A percentile compares a stretch with the other conserved stretches of the same genome.
phyloP scores from a whole-genome alignment of 2,329 filamentous ascomycete species.

The Fusarium anthophilum region DNA sequence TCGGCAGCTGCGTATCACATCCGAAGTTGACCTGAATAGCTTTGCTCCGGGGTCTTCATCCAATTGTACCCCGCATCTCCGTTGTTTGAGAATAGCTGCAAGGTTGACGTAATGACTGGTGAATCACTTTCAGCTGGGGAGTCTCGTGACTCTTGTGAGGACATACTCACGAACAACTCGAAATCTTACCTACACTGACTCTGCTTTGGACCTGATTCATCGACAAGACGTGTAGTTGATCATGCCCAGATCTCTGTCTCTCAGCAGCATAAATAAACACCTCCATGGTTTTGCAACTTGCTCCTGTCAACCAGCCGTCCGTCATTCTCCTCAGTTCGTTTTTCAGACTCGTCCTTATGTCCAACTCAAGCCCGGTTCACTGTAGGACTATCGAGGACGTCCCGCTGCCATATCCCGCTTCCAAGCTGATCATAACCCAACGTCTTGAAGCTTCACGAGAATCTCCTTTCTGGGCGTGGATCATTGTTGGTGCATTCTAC shows the following conservation, averaged over 20 bases:
- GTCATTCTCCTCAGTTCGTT: background rate
- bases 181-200: background rate
- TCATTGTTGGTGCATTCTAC: conserved; percentile 59
- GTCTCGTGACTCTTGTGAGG: background rate
- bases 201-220: conserved; percentile 23
- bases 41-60: background rate
- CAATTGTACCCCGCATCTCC: background rate
- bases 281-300: background rate
- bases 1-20: conserved; percentile 10
- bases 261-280: conserved; percentile 6
- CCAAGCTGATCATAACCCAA: conserved; percentile 57
- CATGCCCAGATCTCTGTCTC: background rate
- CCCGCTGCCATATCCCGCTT: conserved; percentile 56
- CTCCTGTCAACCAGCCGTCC: background rate
- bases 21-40: background rate
- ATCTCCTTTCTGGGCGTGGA: conserved; percentile 55
- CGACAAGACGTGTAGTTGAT: background rate
- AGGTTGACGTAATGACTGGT: conserved; percentile 19
- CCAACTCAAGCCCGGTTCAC: conserved; percentile 15
- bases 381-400: conserved; percentile 43
- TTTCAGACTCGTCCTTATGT: conserved; percentile 34
- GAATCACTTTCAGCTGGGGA: conserved; percentile 21
- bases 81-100: background rate
- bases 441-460: conserved; percentile 48
- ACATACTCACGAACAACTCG: conserved; percentile 7